Evolutionary conservation across 2,329 filamentous ascomycete species (phyloP), one percentile per base, ranked within the genome.

Genomic region (Fusarium solani-melongenae): DNA sequence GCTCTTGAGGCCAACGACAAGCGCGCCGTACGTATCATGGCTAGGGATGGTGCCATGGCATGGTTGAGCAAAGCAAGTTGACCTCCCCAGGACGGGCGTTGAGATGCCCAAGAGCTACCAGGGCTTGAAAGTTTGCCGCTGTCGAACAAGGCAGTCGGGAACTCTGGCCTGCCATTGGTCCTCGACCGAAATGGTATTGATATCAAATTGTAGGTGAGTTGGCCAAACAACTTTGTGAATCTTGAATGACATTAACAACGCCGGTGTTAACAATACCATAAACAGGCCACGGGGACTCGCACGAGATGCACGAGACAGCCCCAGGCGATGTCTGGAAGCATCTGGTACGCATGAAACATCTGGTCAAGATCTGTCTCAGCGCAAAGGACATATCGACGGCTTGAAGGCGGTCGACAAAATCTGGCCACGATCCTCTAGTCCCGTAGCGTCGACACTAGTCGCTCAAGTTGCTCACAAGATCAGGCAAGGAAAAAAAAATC

Each of bases 381-480:
- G 56, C 49, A 41, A 20, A 27, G 63, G 58, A n/a, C 17, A 63
- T 39, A 51, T 38, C 31, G 27, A 60, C 15, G 17, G 57, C 36
- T 59, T 59, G 66, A 33, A 36, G 65, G 33, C 34, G 57, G 51
- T 62, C 34, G 33, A 64, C 31, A 72, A 66, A 61, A 41, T 58
- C 61, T 74, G 63, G 56, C 56, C 58, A 64, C 59, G 38, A 70
- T 65, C 44, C 64, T 70, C 63, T 62, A 61, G 57, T 60, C 27
- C 51, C 51, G 69, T 76, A 74, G 71, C 64, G 73, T 72, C 20
- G 55, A 62, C 60, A 69, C 76, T 77, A 78, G 73, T 55, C 67
- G 67, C 67, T 77, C 67, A 74, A 78, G 75, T 51, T 71, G 67
- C 67, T 77, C 67, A 74, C 61, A 74, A 65, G 64, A 69, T 74